phyloP scores from a whole-genome alignment of 305 asterid genomes.

The Fraxinus sp. region DNA sequence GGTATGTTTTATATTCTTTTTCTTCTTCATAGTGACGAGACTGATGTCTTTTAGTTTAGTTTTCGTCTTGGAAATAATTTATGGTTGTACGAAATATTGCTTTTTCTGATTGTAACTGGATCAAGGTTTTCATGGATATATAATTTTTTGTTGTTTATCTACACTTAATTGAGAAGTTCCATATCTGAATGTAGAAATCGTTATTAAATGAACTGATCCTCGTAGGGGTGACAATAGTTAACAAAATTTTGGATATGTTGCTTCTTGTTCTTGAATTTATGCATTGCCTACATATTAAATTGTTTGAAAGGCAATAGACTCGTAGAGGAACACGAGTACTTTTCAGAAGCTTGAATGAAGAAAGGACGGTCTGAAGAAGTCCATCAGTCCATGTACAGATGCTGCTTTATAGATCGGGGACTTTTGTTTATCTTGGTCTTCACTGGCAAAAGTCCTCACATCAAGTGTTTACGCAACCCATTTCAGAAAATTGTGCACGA shows the following conservation, averaged over 20 bases:
- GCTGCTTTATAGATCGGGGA: neutral
- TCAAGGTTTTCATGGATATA: neutral
- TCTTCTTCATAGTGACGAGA: neutral
- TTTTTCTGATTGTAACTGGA: neutral
- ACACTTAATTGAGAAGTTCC: neutral
- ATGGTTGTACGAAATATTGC: neutral
- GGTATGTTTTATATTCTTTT: conserved; percentile 16
- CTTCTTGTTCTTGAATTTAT: neutral
- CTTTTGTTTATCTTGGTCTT: neutral
- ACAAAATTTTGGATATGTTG: neutral
- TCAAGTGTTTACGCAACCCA: neutral
- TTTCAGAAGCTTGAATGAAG: neutral
- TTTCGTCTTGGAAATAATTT: neutral
- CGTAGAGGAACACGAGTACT: neutral
- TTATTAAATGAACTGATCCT: neutral
- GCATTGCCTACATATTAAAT: neutral
- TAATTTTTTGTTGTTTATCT: neutral
- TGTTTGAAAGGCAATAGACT: neutral
- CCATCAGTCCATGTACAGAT: no score
- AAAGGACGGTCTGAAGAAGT: neutral
- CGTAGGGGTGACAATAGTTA: neutral
- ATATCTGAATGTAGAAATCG: neutral
- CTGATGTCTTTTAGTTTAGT: neutral
- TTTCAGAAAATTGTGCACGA: neutral
- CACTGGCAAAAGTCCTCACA: neutral